Percentiles rank a stretch among this genome's conserved stretches.
phyloP scores from a whole-genome alignment of 352 stramenopile genomes.

The Pseudoperonospora humuli region DNA sequence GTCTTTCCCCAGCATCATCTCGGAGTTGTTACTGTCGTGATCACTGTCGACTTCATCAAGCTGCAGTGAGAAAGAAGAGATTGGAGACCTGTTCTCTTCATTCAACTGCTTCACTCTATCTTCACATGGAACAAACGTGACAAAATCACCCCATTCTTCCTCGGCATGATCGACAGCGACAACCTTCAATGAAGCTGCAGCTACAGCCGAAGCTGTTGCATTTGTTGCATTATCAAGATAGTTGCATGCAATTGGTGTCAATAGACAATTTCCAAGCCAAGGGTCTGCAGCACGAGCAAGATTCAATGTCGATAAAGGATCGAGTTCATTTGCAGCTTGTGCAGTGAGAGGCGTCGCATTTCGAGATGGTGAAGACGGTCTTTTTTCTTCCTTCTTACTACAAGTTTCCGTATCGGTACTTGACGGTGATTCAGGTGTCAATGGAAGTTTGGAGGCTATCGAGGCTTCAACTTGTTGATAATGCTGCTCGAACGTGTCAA shows the following conservation, averaged over 20 bases:
- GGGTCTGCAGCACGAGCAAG: slow-evolving; percentile 39
- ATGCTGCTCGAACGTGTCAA: too few species aligned
- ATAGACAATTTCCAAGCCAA: slow-evolving; percentile 38
- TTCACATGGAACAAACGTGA: slow-evolving; percentile 35
- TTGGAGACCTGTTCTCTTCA: too few species aligned
- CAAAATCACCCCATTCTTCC: slow-evolving; percentile 60
- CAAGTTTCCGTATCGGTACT: too few species aligned
- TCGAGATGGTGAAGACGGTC: too few species aligned
- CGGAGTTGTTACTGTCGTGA: slow-evolving; percentile 5
- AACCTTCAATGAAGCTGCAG: slow-evolving; percentile 30
- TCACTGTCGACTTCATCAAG: slow-evolving; percentile 3
- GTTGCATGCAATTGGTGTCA: slow-evolving; percentile 17
- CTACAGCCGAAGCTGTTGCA: slow-evolving; percentile 14
- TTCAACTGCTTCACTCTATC: slow-evolving; percentile 6
- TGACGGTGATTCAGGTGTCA: too few species aligned
- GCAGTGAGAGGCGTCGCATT: too few species aligned
- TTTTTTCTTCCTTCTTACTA: too few species aligned
- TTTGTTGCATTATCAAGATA: slow-evolving; percentile 10
- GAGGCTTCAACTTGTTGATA: too few species aligned
- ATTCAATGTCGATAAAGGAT: slow-evolving; percentile 43
- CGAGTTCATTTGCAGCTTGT: slow-evolving; percentile 31
- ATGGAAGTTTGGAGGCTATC: too few species aligned
- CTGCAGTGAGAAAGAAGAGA: neutral
- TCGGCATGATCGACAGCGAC: slow-evolving; percentile 24
- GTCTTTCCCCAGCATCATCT: slow-evolving; percentile 6